These are phyloP conservation scores for Candida cerambycidarum DNA, from an alignment of 805 yeast genomes.

Conservation along the genomic window DNA sequence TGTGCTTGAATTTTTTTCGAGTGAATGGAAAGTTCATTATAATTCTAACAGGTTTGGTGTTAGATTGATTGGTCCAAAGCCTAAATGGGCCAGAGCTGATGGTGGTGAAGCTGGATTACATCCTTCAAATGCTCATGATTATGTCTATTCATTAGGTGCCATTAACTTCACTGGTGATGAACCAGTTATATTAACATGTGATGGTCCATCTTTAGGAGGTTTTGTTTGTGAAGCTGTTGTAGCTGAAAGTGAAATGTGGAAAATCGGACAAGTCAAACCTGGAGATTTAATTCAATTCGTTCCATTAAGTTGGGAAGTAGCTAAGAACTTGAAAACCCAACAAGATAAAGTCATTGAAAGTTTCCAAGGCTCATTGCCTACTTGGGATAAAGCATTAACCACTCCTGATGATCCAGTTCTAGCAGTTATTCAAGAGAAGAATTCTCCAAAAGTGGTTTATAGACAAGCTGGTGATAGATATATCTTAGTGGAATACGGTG, in stretches of 20 bases:
- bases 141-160: conserved; percentile 94
- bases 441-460: conserved; percentile 72
- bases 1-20: conserved; percentile 68
- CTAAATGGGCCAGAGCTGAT: conserved; percentile 92
- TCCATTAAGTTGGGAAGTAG: conserved; percentile 70
- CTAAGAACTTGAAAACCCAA: conserved; percentile 57
- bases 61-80: conserved; percentile 91
- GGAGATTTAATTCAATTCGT: conserved; percentile 83
- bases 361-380: conserved; percentile 45
- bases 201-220: conserved; percentile 97
- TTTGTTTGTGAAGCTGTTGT: conserved; percentile 97
- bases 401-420: conserved; percentile 71
- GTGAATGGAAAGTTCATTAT: conserved; percentile 93
- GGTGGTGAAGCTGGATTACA: conserved; percentile 99
- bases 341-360: conserved; percentile 58
- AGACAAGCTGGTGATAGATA: conserved; percentile 98
- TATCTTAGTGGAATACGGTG: conserved; percentile 90
- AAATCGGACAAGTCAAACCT: conserved; percentile 95
- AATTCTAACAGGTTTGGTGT: conserved; percentile 97
- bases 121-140: conserved; percentile 98
- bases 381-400: conserved; percentile 19
- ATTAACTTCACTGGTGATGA: conserved; percentile 98
- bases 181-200: conserved; percentile 94
- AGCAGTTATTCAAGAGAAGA: conserved; percentile 44
- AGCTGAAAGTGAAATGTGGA: conserved; percentile 96